These are phyloP conservation scores for Plectosphaerella plurivora DNA, from an alignment of 2,329 filamentous ascomycete species.

Conservation along the genomic window DNA sequence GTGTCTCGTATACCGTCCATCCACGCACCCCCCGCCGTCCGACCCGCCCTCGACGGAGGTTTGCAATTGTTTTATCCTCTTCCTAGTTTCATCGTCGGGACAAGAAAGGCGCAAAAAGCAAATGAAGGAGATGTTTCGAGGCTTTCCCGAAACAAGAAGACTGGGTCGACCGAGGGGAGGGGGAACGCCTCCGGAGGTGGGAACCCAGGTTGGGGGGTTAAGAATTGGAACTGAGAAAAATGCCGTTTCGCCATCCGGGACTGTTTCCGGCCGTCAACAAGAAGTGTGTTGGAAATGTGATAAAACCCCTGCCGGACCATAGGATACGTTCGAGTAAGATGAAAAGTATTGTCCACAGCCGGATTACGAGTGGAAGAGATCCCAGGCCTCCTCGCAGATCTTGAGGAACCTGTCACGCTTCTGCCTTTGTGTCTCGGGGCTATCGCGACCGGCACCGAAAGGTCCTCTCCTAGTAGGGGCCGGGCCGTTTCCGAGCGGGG, in stretches of 20 bases:
- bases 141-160: neutral
- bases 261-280: neutral
- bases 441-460: slow-evolving; percentile 78
- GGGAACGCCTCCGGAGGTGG: no score
- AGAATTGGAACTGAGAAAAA: neutral
- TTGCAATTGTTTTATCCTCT: neutral
- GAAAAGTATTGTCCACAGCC: neutral
- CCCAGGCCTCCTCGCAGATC: slow-evolving; percentile 88
- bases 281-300: no score
- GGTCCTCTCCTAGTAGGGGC: slow-evolving; percentile 58
- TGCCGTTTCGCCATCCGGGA: neutral
- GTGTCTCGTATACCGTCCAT: slow-evolving; percentile 2
- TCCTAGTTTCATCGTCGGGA: neutral
- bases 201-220: neutral
- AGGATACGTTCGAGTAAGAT: neutral
- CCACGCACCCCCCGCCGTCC: neutral
- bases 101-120: neutral
- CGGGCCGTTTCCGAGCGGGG: slow-evolving; percentile 74
- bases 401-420: slow-evolving; percentile 93
- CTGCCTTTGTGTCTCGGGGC: slow-evolving; percentile 72
- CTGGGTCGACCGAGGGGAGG: no score
- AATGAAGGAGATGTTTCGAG: neutral
- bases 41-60: neutral
- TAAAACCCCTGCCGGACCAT: neutral
- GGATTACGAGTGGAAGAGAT: slow-evolving; percentile 84